A percentile compares a stretch with the other conserved stretches of the same genome.
Evolutionary conservation across 2,329 filamentous ascomycete species (phyloP).

Genomic region (Trichoderma koningiopsis): DNA sequence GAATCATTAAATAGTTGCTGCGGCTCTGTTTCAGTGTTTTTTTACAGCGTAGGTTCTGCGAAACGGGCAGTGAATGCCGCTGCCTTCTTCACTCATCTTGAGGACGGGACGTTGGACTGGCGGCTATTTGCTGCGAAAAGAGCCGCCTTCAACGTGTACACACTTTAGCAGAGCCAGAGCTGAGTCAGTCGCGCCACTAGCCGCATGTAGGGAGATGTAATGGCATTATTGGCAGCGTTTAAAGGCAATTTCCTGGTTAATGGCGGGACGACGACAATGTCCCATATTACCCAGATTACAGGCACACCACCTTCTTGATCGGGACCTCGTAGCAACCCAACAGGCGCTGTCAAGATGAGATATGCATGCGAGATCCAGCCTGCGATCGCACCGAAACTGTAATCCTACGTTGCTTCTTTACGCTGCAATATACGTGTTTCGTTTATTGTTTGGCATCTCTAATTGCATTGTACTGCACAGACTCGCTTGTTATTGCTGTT

Average conservation of each 20-base stretch:
- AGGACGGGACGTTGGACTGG: background rate
- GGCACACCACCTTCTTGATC: constrained; percentile 12
- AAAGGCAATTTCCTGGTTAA: constrained; percentile 4
- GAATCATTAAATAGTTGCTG: background rate
- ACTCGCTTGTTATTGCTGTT: background rate
- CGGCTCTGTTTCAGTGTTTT: background rate
- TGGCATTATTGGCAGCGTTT: constrained; percentile 11
- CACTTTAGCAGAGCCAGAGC: background rate
- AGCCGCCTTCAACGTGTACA: background rate
- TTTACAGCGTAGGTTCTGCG: background rate
- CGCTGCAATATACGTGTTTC: background rate
- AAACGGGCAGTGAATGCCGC: background rate
- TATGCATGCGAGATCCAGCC: constrained; percentile 6
- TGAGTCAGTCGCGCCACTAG: background rate
- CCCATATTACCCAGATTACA: constrained; percentile 9
- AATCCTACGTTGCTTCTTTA: background rate
- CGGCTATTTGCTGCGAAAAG: background rate
- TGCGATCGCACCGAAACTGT: constrained; percentile 7
- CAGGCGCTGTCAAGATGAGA: background rate
- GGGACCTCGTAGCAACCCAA: background rate
- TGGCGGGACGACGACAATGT: background rate
- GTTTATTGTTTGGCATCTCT: background rate
- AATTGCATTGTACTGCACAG: background rate
- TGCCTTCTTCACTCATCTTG: background rate
- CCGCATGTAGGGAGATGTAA: constrained; percentile 13